These are phyloP conservation scores for Colletotrichum costaricense DNA, from an alignment of 2,329 filamentous ascomycete genomes.

Conservation along the genomic window DNA sequence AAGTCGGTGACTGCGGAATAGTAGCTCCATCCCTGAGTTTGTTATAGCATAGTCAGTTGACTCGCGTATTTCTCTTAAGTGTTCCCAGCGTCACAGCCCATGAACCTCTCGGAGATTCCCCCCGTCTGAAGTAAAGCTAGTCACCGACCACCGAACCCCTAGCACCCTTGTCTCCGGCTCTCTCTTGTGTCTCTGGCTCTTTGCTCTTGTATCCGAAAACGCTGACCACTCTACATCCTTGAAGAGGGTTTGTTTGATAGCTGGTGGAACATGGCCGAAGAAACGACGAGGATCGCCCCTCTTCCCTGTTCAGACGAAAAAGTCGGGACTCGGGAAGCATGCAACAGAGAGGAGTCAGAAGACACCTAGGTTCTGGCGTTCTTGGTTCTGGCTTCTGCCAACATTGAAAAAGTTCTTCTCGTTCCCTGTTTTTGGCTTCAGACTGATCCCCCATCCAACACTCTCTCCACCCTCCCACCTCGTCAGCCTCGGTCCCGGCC, in stretches of 20 bases:
- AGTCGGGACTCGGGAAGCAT: no score
- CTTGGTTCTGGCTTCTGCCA: constrained; percentile 11
- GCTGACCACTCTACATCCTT: neutral
- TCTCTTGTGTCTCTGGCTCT: no score
- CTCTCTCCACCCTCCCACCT: neutral
- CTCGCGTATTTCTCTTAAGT: neutral
- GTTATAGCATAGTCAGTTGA: neutral
- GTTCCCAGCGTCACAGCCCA: neutral
- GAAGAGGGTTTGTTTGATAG: neutral
- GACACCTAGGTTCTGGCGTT: neutral
- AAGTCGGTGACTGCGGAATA: constrained; percentile 1
- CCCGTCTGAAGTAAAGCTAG: neutral
- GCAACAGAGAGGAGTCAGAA: neutral
- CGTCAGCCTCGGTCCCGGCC: constrained; percentile 17
- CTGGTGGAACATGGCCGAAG: constrained; percentile 16
- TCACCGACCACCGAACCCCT: neutral
- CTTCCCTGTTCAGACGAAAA: constrained; percentile 24
- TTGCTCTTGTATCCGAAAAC: neutral
- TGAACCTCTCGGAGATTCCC: neutral
- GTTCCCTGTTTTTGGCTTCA: constrained; percentile 25
- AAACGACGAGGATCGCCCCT: neutral
- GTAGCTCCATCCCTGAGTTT: neutral
- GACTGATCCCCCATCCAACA: neutral
- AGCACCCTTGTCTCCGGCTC: neutral
- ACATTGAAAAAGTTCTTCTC: neutral